A percentile compares a stretch with the other conserved stretches of the same genome.
Conservation (phyloP, 306 rosid species). For the Ormosia semicastrata region DNA sequence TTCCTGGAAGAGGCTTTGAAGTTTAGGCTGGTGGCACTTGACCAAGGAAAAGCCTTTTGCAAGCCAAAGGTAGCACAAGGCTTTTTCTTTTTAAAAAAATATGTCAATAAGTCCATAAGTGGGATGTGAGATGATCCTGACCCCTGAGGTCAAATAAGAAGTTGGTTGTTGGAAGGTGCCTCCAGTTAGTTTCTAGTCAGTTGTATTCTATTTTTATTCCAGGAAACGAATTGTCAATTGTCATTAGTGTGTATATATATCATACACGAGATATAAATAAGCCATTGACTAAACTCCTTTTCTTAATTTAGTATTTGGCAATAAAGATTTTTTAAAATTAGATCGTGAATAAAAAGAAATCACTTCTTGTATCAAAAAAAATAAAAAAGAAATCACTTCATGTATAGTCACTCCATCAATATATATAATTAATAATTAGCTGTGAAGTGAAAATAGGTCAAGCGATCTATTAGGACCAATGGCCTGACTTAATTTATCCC, state of each 20-base stretch:
- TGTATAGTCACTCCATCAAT: too few relatives aligned
- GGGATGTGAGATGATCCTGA: constrained; percentile 1
- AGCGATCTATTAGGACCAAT: too few relatives aligned
- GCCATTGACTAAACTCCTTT: neutral
- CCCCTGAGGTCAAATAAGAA: constrained; percentile 16
- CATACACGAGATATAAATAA: neutral
- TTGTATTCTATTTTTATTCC: neutral
- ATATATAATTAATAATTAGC: too few relatives aligned
- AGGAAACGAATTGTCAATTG: neutral
- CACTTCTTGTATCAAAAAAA: too few relatives aligned
- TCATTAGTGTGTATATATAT: neutral
- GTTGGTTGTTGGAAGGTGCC: constrained; percentile 35
- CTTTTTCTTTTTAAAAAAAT: neutral
- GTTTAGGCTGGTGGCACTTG: constrained; percentile 24
- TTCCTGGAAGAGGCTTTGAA: neutral
- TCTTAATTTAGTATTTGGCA: neutral
- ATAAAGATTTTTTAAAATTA: too few relatives aligned
- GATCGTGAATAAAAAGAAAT: too few relatives aligned
- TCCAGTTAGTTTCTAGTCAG: constrained; percentile 23
- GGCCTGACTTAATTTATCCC: too few relatives aligned
- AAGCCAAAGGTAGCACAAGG: constrained; percentile 13
- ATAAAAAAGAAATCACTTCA: too few relatives aligned
- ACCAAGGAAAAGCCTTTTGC: constrained; percentile 23
- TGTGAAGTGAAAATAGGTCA: too few relatives aligned
- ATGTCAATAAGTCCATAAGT: constrained; percentile 27